These are phyloP conservation scores for Pyrenochaeta sp. DNA, from an alignment of 2,329 filamentous ascomycete species.

Conservation along the genomic window DNA sequence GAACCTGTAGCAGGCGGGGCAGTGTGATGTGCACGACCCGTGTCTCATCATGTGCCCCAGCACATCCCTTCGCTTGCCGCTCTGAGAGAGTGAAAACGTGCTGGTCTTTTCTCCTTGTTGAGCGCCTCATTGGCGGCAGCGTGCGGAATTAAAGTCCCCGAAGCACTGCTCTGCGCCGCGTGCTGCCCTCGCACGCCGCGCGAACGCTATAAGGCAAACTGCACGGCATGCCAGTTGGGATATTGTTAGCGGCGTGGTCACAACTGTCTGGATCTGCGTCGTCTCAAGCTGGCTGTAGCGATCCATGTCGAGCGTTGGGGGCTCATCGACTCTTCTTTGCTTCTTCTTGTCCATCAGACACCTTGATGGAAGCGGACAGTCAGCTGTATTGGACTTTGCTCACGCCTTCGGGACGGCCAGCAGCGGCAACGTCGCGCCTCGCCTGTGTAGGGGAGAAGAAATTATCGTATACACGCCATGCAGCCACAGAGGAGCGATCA, in stretches of 20 bases:
- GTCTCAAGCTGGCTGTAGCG: conserved; percentile 2
- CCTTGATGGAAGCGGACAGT: not conserved
- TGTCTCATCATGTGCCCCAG: conserved; percentile 29
- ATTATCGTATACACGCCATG: conserved; percentile 16
- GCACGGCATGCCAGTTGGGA: conserved; percentile 9
- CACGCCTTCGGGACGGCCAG: conserved; percentile 23
- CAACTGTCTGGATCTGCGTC: conserved; percentile 9
- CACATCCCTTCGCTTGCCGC: conserved; percentile 23
- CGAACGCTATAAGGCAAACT: conserved; percentile 3
- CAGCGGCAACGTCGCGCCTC: conserved; percentile 21
- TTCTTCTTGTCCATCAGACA: not conserved
- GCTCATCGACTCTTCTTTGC: not conserved
- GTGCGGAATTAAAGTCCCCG: conserved; percentile 18
- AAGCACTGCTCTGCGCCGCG: conserved; percentile 13
- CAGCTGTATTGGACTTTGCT: conserved; percentile 1
- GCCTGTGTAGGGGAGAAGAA: conserved; percentile 10
- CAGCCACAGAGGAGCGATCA: conserved; percentile 13
- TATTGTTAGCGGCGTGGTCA: not conserved
- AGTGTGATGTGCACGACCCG: conserved; percentile 21
- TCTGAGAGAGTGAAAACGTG: conserved; percentile 10
- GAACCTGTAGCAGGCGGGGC: conserved; percentile 10
- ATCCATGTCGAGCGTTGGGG: conserved; percentile 2
- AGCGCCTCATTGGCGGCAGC: conserved; percentile 13
- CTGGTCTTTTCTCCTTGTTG: conserved; percentile 10
- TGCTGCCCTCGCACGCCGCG: not conserved